Percentiles rank a stretch among this genome's conserved stretches.
Evolutionary conservation across 768 basidiomycete species (phyloP).

Genomic region (Chalciporus piperatus): DNA sequence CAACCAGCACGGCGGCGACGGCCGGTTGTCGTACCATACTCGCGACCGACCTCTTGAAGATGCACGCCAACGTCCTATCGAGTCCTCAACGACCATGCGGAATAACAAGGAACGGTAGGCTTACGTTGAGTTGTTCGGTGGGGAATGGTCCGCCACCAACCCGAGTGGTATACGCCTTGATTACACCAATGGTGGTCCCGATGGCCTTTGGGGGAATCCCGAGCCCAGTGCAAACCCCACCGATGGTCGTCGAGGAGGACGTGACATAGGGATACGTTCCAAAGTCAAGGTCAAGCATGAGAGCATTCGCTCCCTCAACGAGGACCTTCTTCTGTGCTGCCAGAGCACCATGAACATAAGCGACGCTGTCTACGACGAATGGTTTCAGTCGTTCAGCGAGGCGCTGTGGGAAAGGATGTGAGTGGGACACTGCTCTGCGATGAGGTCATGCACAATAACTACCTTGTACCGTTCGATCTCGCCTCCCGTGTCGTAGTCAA

Average conservation of each 20-base stretch:
- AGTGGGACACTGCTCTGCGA: not conserved
- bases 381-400: conserved; percentile 84
- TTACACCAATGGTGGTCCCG: conserved; percentile 85
- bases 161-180: conserved; percentile 98
- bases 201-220: conserved; percentile 91
- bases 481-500: conserved; percentile 97
- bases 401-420: conserved; percentile 39
- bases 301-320: conserved; percentile 96
- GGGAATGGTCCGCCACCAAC: conserved; percentile 99
- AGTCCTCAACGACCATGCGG: not conserved
- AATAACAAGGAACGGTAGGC: conserved; percentile 23
- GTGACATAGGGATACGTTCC: conserved; percentile 99
- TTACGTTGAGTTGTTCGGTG: conserved; percentile 87
- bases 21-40: conserved; percentile 92
- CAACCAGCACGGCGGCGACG: conserved; percentile 92
- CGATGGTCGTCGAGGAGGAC: conserved; percentile 88
- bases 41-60: conserved; percentile 90
- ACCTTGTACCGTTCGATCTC: conserved; percentile 94
- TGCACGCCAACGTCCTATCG: conserved; percentile 74
- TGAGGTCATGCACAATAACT: conserved; percentile 5
- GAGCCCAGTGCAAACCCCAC: conserved; percentile 97
- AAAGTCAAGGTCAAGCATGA: conserved; percentile 98
- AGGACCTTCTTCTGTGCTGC: conserved; percentile 74
- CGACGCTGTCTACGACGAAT: conserved; percentile 85
- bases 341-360: conserved; percentile 81